Evolutionary conservation across 2,329 filamentous ascomycete species (phyloP), one percentile per base, ranked within the genome.

Genomic region (Raffaelea deltoideospora): DNA sequence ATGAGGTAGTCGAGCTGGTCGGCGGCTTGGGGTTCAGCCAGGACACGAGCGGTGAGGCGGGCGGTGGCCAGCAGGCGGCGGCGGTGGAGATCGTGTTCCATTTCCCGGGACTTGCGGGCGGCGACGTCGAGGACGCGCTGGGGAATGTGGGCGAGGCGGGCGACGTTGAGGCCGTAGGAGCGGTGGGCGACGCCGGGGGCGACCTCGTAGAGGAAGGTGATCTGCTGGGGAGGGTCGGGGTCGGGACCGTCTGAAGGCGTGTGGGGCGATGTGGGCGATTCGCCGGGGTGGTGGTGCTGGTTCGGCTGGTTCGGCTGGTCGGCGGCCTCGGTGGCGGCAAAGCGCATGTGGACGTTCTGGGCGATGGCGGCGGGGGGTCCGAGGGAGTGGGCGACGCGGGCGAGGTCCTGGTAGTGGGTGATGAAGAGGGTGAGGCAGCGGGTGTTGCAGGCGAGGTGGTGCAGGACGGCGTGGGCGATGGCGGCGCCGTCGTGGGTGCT

Each of bases 401-500:
- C 74, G 1, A 98, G 70, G 45, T 78, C 79, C 59, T 98, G 90
- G 56, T 98, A 98, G 59, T 98, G 90, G 4, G 90, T 98, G 55
- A 98, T 94, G 63, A 98, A 98, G 30, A 98, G 66, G 6, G 85
- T 93, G 33, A 95, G 65, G 43, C 84, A 84, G 37, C 69, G 67
- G 1, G 78, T 69, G 14, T 86, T 71, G 19, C 75, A 67, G 20
- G 92, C 79, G 42, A 96, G 72, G 50, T 92, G 78, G 41, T 88
- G 76, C 6, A 98, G 66, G 5, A 98, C 90, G 19, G 86, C 82
- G 48, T 93, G 80, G 2, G 90, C 90, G 48, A 98, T 96, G 39
- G 90, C 90, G 5, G 93, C 86, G 37, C 90, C 90, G 55, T 98
- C 90, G 53, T 96, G 86, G 10, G 90, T 98, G 47, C 77, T 85